These are phyloP conservation scores for Lentinula aciculospora DNA, from an alignment of 768 basidiomycete genomes.

Conservation along the genomic window DNA sequence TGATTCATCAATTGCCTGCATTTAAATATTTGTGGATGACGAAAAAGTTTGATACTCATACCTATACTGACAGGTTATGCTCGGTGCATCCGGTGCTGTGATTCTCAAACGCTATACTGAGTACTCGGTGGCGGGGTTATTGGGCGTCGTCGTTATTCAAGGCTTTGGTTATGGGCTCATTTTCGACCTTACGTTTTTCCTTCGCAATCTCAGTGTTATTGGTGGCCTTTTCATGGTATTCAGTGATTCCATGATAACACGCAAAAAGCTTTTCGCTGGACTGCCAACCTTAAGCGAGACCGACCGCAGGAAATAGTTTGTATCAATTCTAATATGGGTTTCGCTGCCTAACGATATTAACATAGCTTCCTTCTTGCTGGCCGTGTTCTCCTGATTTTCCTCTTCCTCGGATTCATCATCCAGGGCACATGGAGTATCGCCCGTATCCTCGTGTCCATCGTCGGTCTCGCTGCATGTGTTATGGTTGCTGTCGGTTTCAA, in stretches of 20 bases:
- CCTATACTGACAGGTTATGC: conserved; percentile 67
- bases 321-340: conserved; percentile 7
- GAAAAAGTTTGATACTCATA: background rate
- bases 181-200: conserved; percentile 99
- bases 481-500: conserved; percentile 99
- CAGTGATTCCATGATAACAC: conserved; percentile 87
- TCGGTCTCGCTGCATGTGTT: conserved; percentile 86
- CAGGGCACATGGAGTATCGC: conserved; percentile 88
- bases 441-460: conserved; percentile 80
- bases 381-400: conserved; percentile 95
- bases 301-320: conserved; percentile 97
- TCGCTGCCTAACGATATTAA: conserved; percentile 1
- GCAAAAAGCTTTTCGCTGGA: conserved; percentile 87
- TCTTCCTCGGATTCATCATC: conserved; percentile 96
- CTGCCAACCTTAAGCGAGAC: conserved; percentile 87
- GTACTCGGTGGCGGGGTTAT: conserved; percentile 83
- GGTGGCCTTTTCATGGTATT: conserved; percentile 99
- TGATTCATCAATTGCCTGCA: background rate
- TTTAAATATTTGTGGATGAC: background rate
- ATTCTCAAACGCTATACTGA: conserved; percentile 86
- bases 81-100: conserved; percentile 75
- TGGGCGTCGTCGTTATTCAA: conserved; percentile 89
- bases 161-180: conserved; percentile 99
- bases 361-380: conserved; percentile 93
- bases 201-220: conserved; percentile 95